Percentiles rank a stretch among this genome's conserved stretches.
phyloP scores from a whole-genome alignment of 441 rosid species.

The Kokia cookei region DNA sequence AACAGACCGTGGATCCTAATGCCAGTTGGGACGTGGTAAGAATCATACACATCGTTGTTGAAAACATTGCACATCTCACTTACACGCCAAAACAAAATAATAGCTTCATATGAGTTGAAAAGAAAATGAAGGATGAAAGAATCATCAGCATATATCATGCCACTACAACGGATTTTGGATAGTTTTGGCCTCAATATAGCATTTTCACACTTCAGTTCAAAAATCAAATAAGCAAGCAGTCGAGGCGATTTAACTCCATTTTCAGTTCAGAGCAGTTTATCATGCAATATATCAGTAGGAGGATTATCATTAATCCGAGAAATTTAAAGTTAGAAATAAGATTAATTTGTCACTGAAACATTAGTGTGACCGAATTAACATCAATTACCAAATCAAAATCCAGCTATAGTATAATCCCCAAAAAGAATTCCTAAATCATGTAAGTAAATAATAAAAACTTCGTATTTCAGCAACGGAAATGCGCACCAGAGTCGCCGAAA shows the following conservation, averaged over 20 bases:
- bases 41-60: neutral
- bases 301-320: neutral
- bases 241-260: neutral
- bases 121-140: neutral
- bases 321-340: neutral
- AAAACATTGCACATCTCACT: neutral
- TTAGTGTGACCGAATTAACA: neutral
- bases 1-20: slow-evolving; percentile 75
- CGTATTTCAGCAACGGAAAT: no score
- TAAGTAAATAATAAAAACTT: neutral
- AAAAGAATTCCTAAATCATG: neutral
- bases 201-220: neutral
- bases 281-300: neutral
- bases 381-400: neutral
- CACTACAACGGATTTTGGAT: neutral
- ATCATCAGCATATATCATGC: neutral
- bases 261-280: neutral
- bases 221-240: neutral
- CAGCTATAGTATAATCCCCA: neutral
- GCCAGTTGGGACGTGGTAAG: slow-evolving; percentile 6
- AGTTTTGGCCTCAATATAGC: neutral
- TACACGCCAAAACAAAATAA: neutral
- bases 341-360: neutral
- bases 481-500: no score
- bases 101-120: neutral